These are phyloP conservation scores for Wickerhamomyces bisporus DNA, from an alignment of 805 yeast genomes.

Conservation along the genomic window DNA sequence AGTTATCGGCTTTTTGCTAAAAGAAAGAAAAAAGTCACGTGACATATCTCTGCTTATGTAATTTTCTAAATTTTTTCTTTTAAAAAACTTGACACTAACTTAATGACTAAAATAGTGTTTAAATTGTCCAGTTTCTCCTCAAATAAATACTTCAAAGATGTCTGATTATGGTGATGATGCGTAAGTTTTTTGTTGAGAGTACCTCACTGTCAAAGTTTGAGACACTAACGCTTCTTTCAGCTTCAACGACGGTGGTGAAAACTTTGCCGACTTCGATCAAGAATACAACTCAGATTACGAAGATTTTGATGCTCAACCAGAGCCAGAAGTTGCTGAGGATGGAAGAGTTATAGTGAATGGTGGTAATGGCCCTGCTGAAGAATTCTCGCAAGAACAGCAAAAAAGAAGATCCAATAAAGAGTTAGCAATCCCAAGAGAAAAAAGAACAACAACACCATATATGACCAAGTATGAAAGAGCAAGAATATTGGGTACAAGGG, in stretches of 20 bases:
- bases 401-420: slow-evolving; percentile 66
- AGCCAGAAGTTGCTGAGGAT: slow-evolving; percentile 45
- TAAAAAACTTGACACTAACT: neutral
- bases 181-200: slow-evolving; percentile 21
- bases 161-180: slow-evolving; percentile 52
- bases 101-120: neutral
- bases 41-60: neutral
- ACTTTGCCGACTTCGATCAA: slow-evolving; percentile 77
- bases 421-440: slow-evolving; percentile 82
- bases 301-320: slow-evolving; percentile 30
- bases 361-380: slow-evolving; percentile 54
- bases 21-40: no score
- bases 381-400: slow-evolving; percentile 31
- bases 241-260: slow-evolving; percentile 66
- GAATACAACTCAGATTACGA: slow-evolving; percentile 79
- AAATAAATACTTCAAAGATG: slow-evolving; percentile 27
- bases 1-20: no score
- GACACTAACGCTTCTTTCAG: slow-evolving; percentile 18
- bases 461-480: slow-evolving; percentile 99
- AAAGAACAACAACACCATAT: slow-evolving; percentile 94
- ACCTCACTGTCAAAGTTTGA: neutral
- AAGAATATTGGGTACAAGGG: slow-evolving; percentile 94
- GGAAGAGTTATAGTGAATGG: slow-evolving; percentile 72
- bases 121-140: neutral
- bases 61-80: neutral